Evolutionary conservation across 305 asterid genomes (phyloP), one percentile per base, ranked within the genome.

Genomic region (Fraxinus paxiana): DNA sequence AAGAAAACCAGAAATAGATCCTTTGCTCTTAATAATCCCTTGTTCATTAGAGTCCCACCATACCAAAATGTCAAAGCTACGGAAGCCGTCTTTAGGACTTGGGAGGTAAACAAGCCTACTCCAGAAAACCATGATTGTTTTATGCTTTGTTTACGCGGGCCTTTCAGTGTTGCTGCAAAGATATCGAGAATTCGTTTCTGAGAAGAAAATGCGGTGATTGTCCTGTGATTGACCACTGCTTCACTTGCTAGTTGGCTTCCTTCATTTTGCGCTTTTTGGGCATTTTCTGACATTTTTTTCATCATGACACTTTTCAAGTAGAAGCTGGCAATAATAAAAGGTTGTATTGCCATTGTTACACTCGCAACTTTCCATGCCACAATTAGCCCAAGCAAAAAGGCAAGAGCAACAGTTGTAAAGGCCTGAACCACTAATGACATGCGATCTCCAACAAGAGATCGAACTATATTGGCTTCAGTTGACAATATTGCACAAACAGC

Each of bases 191-290:
- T 89, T 76, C 88, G 89, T 30, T 76, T 75, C 83, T 94, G 97
- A 13, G 98, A 94, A 69, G 91, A 91, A 81, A 94, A 94, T 0
- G 97, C 95, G 0, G 97, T 88, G 54, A 94, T 88, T 0, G 95
- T 94, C 84, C 96, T 82, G 77, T 91, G 96, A 72, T 94, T 94
- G 73, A 88, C 87, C n/a, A 92, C 96, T 15, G 97, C 96, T 82
- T 92, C 97, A 65, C 95, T 91, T 18, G 97, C 98, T 5, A 94
- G 80, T 70, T 92, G 96, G 80, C 92, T 91, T 35, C 97, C 96
- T 85, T 90, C 89, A 37, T 86, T 84, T 78, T 93, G 98, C 34
- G 92, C 92, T 83, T 88, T 91, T 61, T 87, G 84, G 0, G 96
- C 89, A 74, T 82, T 86, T n/a, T 5, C 82, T 0, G 97, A 90